These are phyloP conservation scores for Asparagopsis taxiformis DNA, from an alignment of 31 red algal genomes.

Conservation along the genomic window DNA sequence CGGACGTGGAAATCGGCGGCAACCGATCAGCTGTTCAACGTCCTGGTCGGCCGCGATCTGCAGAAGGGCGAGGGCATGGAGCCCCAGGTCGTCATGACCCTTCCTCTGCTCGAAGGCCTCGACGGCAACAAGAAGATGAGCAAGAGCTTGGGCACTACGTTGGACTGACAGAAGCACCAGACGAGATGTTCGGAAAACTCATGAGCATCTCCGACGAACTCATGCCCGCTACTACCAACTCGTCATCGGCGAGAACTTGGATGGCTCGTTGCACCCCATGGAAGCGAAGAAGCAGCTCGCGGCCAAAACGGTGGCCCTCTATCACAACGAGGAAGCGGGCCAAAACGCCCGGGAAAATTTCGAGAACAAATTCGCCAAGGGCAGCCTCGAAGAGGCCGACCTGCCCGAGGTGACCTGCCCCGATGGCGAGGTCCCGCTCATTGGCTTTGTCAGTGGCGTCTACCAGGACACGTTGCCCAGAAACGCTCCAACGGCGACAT, in stretches of 20 bases:
- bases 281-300: constrained; percentile 11
- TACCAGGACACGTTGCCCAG: background rate
- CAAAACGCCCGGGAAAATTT: background rate
- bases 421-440: background rate
- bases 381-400: background rate
- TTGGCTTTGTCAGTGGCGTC: background rate
- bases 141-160: constrained; percentile 2
- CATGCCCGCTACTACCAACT: constrained; percentile 6
- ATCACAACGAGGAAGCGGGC: background rate
- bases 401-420: background rate
- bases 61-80: constrained; percentile 1
- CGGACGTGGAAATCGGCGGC: constrained; percentile 7
- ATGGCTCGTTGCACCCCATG: background rate
- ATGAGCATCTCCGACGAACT: constrained; percentile 12
- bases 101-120: constrained; percentile 9
- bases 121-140: constrained; percentile 7
- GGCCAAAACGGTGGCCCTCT: background rate
- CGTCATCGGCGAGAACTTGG: background rate
- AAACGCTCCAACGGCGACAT: constrained; percentile 9
- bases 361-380: background rate
- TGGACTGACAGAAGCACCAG: background rate
- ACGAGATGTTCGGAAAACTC: constrained; percentile 1
- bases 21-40: constrained; percentile 18
- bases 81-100: background rate
- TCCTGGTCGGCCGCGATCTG: constrained; percentile 9